Evolutionary conservation across 805 yeast genomes (phyloP), one percentile per base, ranked within the genome.

Genomic region (Teunomyces pallodes): DNA sequence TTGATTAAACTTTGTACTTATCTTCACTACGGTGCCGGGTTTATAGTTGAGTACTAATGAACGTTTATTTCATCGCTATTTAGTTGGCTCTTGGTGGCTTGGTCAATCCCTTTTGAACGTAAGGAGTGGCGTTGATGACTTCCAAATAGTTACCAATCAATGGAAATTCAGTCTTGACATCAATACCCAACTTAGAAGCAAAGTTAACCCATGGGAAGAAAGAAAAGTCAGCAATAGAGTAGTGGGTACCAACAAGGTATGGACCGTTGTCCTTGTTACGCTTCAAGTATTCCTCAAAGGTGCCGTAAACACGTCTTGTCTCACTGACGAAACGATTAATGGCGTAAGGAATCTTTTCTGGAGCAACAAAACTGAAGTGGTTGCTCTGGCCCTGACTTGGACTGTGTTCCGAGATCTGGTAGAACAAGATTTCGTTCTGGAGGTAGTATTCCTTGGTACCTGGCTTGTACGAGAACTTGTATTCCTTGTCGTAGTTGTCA

Each of bases 381-480:
- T 64, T 60, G 38, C 78, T 79, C 59, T 83, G 87, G 9, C 88
- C 87, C 57, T 76, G 82, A 74, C 76, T 79, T 48, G 87, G 87
- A 30, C 84, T 84, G 38, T 77, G 64, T 7, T 79, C 51, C 5
- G 84, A 82, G 67, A 78, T 73, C 55, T 81, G 85, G 72, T 80
- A 83, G 39, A 72, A 70, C 7, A 77, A 53, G 76, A 84, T 75
- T 52, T 80, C 81, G 54, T 76, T 58, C 59, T 77, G 75, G 53
- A 72, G 75, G 62, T 79, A 84, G 61, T 82, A 83, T 41, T 64
- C 64, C 40, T 54, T 49, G 27, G 81, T 49, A 9, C 67, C 67
- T 24, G 27, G 45, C 24, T 63, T 66, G 51, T 64, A 77, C 24
- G 76, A 70, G 54, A 52, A 74, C 61, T 79, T 78, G 50, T 73